These are phyloP conservation scores for Aureobasidium mangrovei DNA, from an alignment of 2,329 filamentous ascomycete species.

Conservation along the genomic window DNA sequence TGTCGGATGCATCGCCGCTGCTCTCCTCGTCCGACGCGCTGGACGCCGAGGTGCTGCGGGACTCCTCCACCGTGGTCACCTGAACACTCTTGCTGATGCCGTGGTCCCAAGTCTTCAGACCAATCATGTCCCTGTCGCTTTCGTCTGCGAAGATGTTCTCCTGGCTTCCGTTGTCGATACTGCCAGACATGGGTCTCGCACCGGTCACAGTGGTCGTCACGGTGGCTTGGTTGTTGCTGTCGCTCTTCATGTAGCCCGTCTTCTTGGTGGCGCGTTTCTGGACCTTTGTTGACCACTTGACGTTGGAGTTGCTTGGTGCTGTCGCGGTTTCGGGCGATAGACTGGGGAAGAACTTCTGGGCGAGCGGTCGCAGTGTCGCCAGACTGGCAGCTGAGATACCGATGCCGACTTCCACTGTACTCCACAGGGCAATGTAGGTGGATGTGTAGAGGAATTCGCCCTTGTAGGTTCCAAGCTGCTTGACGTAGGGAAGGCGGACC, in stretches of 20 bases:
- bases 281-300: slow-evolving; percentile 8
- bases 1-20: not conserved
- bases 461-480: slow-evolving; percentile 28
- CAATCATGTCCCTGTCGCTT: not conserved
- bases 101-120: slow-evolving; percentile 5
- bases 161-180: not conserved
- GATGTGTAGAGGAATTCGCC: slow-evolving; percentile 29
- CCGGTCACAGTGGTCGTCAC: slow-evolving; percentile 6
- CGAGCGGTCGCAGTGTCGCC: slow-evolving; percentile 27
- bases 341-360: slow-evolving; percentile 17
- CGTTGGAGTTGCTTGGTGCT: not conserved
- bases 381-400: slow-evolving; percentile 28
- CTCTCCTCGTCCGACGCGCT: not conserved
- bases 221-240: not conserved
- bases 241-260: not conserved
- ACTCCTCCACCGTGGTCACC: slow-evolving; percentile 7
- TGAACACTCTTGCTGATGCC: slow-evolving; percentile 14
- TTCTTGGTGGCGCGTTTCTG: not conserved
- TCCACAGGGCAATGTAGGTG: slow-evolving; percentile 24
- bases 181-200: not conserved
- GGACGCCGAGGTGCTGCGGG: not conserved
- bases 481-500: slow-evolving; percentile 40
- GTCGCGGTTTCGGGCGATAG: not conserved
- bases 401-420: slow-evolving; percentile 27
- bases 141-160: slow-evolving; percentile 8